A percentile compares a stretch with the other conserved stretches of the same genome.
These are phyloP conservation scores for Talaromyces ruber DNA, from an alignment of 495 filamentous ascomycete species.

Conservation along the genomic window DNA sequence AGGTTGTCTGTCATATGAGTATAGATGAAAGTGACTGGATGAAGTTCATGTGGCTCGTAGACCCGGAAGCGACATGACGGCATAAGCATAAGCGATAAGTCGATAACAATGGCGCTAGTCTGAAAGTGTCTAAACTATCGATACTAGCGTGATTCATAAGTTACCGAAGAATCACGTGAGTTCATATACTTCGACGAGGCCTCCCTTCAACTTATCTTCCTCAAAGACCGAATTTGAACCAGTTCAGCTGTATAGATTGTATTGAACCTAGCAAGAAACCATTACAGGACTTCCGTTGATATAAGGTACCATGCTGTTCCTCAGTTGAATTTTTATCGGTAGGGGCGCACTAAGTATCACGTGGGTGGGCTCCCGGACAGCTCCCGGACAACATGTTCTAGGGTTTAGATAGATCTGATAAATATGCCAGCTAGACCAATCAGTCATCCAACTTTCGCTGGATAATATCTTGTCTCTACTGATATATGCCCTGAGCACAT, in stretches of 20 bases:
- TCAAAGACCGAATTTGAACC: too few species aligned
- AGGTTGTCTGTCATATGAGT: background rate
- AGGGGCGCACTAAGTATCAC: background rate
- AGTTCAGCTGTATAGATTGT: background rate
- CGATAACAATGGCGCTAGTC: background rate
- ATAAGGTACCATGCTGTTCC: background rate
- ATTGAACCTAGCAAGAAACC: background rate
- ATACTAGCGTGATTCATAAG: background rate
- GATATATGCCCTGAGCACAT: background rate
- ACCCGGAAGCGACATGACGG: slow-evolving; percentile 1
- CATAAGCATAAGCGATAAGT: slow-evolving; percentile 1
- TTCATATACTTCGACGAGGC: too few species aligned
- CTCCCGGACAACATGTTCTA: too few species aligned
- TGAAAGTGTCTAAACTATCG: background rate
- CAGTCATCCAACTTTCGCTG: background rate
- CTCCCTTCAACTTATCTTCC: too few species aligned
- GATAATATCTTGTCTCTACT: background rate
- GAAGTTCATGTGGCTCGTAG: background rate
- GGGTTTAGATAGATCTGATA: background rate
- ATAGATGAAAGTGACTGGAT: background rate
- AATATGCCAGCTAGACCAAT: background rate
- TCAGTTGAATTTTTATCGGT: background rate
- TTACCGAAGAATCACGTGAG: background rate
- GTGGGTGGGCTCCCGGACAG: background rate
- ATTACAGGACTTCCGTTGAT: background rate